A percentile compares a stretch with the other conserved stretches of the same genome.
phyloP scores from a whole-genome alignment of 192 early-diverging fungal species.

The Radiomyces spectabilis region DNA sequence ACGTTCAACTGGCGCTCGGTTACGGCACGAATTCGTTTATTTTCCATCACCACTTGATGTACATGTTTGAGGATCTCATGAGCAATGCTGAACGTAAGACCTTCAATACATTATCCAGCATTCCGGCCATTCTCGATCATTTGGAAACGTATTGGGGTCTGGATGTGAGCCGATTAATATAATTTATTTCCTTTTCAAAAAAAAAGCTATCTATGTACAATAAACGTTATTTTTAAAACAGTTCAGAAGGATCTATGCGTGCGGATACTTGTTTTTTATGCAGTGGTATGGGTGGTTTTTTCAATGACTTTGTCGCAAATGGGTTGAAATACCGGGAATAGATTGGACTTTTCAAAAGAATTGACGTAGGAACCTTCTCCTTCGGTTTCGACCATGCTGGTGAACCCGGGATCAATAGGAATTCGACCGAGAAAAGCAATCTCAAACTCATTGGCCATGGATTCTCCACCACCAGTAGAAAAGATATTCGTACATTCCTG shows the following conservation, averaged over 20 bases:
- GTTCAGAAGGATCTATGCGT: too few relatives aligned
- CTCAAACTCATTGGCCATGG: constrained; percentile 78
- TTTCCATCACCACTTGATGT: constrained; percentile 94
- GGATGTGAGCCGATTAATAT: neutral
- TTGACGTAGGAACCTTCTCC: constrained; percentile 32
- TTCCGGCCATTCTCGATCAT: constrained; percentile 76
- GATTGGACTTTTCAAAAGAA: constrained; percentile 38
- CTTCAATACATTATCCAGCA: constrained; percentile 79
- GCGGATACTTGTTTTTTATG: too few relatives aligned
- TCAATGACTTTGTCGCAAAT: constrained; percentile 35
- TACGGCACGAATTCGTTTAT: constrained; percentile 84
- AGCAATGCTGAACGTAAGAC: constrained; percentile 71
- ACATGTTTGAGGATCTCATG: constrained; percentile 86
- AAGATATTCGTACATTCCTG: constrained; percentile 85
- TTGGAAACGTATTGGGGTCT: constrained; percentile 46
- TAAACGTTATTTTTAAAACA: too few relatives aligned
- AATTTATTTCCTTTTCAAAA: too few relatives aligned
- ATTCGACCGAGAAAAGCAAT: constrained; percentile 86
- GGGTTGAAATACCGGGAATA: constrained; percentile 45
- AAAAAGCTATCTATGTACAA: too few relatives aligned
- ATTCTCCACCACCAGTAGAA: constrained; percentile 88
- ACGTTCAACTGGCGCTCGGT: constrained; percentile 56
- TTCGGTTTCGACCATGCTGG: constrained; percentile 51
- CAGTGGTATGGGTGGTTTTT: too few relatives aligned
- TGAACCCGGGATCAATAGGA: constrained; percentile 84